A percentile compares a stretch with the other conserved stretches of the same genome.
Conservation (phyloP, 805 yeast genomes). For the Lachancea nothofagi region DNA sequence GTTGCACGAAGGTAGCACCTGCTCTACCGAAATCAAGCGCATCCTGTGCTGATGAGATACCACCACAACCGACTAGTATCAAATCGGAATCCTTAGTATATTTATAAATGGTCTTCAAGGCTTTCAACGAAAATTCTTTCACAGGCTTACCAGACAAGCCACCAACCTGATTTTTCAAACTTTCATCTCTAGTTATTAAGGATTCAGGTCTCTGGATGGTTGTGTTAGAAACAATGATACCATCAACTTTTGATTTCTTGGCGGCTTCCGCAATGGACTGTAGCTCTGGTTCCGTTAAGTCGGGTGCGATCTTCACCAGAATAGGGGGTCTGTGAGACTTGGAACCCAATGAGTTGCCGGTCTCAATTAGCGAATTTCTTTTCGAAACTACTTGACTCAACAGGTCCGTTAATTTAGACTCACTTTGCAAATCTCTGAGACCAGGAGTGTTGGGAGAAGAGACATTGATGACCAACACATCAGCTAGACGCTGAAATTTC, state of each 20-base stretch:
- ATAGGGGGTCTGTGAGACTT: conserved; percentile 58
- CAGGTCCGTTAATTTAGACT: conserved; percentile 61
- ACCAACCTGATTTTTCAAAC: conserved; percentile 57
- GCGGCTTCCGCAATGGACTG: conserved; percentile 79
- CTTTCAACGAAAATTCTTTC: conserved; percentile 70
- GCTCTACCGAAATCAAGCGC: conserved; percentile 89
- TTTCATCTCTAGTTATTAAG: conserved; percentile 44
- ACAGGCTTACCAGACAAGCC: conserved; percentile 93
- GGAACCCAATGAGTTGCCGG: conserved; percentile 30
- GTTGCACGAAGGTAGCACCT: conserved; percentile 85
- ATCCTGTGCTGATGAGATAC: conserved; percentile 80
- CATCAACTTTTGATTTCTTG: conserved; percentile 72
- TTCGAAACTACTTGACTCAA: conserved; percentile 63
- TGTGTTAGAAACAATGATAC: conserved; percentile 88
- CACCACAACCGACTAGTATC: conserved; percentile 90
- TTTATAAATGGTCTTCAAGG: conserved; percentile 65
- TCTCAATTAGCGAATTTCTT: conserved; percentile 49
- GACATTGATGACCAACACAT: conserved; percentile 83
- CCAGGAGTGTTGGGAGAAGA: conserved; percentile 98
- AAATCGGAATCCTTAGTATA: conserved; percentile 68
- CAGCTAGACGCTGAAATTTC: conserved; percentile 77
- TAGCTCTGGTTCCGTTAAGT: conserved; percentile 74
- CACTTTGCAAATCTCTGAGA: conserved; percentile 77
- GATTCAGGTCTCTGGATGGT: conserved; percentile 75
- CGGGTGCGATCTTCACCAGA: conserved; percentile 91